Evolutionary conservation across 495 filamentous ascomycete genomes (phyloP), one percentile per base, ranked within the genome.

Genomic region (Thermothielavioides terrestris): DNA sequence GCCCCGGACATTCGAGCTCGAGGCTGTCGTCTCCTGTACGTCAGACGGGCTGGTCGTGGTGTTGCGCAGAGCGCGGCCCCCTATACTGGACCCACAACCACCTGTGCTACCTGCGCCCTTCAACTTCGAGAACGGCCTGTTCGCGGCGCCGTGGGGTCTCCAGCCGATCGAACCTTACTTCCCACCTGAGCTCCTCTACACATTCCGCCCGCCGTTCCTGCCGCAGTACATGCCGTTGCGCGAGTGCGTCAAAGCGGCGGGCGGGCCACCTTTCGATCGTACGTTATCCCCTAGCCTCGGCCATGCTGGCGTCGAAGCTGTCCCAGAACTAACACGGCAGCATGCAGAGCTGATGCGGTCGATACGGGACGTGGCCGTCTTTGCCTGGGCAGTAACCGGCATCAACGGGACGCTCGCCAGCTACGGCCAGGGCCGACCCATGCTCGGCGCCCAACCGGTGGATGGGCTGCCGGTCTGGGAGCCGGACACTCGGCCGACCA

Each of bases 11-110:
- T 70, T 85, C 45, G 88, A 92, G 58, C 68, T 94, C 31, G 88
- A 94, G 66, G 88, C 88, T 11, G 88, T 94, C 17, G 82, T 94
- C 31, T 94, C 88, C 6, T 94, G 88, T 62, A 89, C 88, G 2
- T 94, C 89, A 1, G 89, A 94, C 62, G 88, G 88, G 10, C 70
- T 94, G 11, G 88, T 94, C 8, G 88, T 94, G 15, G 82, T 91
- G 25, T 72, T 94, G 10, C 84, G 88, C 34, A 80, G 78, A 41
- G 87, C 88, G 23, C 74, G 85, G 22, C 82, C 88, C 15, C 72
- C 80, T 3, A 80, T 88, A 34, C 84, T 85, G 14, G 68, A 71
- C 25, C 69, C 70, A 28, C 70, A 76, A 36, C 64, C 69, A 30
- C 64, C 70, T 11, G 72, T 71, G 18, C 65, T 73, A 25, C 61